Conservation (phyloP, 768 basidiomycete species). For the Psilocybe cyanescens region DNA sequence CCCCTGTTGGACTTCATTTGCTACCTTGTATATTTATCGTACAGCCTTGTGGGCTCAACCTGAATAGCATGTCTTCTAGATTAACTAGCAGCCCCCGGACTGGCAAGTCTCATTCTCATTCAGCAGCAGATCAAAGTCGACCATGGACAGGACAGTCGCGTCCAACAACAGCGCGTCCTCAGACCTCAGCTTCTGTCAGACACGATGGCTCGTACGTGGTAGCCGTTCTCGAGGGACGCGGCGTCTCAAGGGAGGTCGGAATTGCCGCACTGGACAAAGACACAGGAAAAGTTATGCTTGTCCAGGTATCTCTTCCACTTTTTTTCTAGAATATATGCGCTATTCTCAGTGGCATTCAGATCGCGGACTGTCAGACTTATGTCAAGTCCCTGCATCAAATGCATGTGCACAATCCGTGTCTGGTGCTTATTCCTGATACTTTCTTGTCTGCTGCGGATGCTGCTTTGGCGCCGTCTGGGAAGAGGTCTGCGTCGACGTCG, state of each 20-base stretch:
- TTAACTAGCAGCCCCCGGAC: conserved; percentile 21
- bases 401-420: conserved; percentile 71
- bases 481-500: conserved; percentile 51
- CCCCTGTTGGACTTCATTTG: neutral
- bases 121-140: conserved; percentile 33
- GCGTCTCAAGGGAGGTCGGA: conserved; percentile 83
- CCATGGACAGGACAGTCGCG: conserved; percentile 64
- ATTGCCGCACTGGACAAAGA: conserved; percentile 85
- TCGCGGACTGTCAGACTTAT: conserved; percentile 87
- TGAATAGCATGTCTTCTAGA: conserved; percentile 22
- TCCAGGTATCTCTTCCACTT: conserved; percentile 59
- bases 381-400: conserved; percentile 88
- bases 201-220: conserved; percentile 67
- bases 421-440: conserved; percentile 84
- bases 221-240: conserved; percentile 77
- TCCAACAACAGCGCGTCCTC: conserved; percentile 64
- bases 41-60: neutral
- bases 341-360: conserved; percentile 40
- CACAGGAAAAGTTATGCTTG: conserved; percentile 73
- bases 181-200: conserved; percentile 62
- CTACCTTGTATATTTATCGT: too few species aligned
- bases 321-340: neutral
- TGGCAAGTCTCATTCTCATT: conserved; percentile 11
- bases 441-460: conserved; percentile 66
- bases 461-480: conserved; percentile 44